Evolutionary conservation across 805 yeast species (phyloP), one percentile per base, ranked within the genome.

Genomic region (Hagleromyces aurorensis): DNA sequence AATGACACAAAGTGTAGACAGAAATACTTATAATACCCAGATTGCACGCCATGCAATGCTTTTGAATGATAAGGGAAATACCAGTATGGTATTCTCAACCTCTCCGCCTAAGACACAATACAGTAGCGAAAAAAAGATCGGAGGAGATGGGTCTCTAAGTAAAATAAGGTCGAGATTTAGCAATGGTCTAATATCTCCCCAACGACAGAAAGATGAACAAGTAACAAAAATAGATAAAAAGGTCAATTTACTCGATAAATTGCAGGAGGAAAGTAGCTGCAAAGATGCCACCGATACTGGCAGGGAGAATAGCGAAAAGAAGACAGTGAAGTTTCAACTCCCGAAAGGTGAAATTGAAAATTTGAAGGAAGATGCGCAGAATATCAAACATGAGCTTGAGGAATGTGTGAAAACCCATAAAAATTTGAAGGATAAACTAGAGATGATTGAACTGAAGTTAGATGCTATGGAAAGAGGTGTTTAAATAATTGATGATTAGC

Each of bases 301-400:
- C 11, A 13, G 9, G 19, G 21, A 30, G 10, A 27, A 23, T 8
- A 44, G 31, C 19, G 27, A 23, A 7, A 32, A 22, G 11, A 53
- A 55, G 28, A 44, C 37, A 3, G 64, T 59, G 4, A 52, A 50
- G 7, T 60, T 60, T 28, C 38, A 43, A 23, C n/a, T 44, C 14
- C 48, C 51, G 5, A 34, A 29, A 3, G 29, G 30, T 11, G 30
- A 33, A 5, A 29, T 29, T 10, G 30, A 32, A 5, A 32, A 25
- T n/a, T 30, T 33, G n/a, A 19, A 29, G 7, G 15, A 15, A 8
- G n/a, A n/a, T n/a, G n/a, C n/a, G n/a, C n/a, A n/a, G n/a, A n/a
- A n/a, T n/a, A n/a, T n/a, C n/a, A n/a, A n/a, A n/a, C n/a, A n/a
- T n/a, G n/a, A n/a, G n/a, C n/a, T n/a, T n/a, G n/a, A n/a, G n/a